phyloP scores from a whole-genome alignment of 1,139 yeast species.

The Protomyces inouyei region DNA sequence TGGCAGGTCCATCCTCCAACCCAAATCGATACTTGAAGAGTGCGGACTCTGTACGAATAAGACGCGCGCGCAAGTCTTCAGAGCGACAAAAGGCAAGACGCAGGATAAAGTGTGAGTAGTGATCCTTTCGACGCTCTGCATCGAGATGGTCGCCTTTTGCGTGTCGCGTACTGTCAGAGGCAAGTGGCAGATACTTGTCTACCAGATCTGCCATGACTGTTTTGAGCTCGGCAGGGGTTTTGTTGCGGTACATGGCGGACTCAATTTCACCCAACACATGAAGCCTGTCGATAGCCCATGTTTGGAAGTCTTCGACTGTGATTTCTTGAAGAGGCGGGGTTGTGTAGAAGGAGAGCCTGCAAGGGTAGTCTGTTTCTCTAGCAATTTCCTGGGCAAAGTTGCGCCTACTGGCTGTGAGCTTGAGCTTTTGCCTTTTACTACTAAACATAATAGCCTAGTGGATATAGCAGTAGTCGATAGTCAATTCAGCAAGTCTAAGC shows the following conservation, averaged over 20 bases:
- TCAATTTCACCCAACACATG: constrained; percentile 81
- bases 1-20: constrained; percentile 63
- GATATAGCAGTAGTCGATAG: background rate
- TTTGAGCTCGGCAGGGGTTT: constrained; percentile 61
- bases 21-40: constrained; percentile 71
- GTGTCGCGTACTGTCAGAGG: constrained; percentile 35
- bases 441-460: background rate
- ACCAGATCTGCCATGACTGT: constrained; percentile 60
- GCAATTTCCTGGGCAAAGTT: constrained; percentile 49
- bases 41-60: constrained; percentile 67
- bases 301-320: constrained; percentile 85
- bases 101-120: constrained; percentile 82
- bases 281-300: constrained; percentile 91
- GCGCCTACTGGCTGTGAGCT: constrained; percentile 45
- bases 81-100: constrained; percentile 85
- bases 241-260: constrained; percentile 62
- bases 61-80: constrained; percentile 77
- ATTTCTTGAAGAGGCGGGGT: constrained; percentile 77
- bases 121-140: constrained; percentile 75
- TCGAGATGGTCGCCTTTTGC: constrained; percentile 37
- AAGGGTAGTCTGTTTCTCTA: constrained; percentile 44
- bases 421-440: background rate
- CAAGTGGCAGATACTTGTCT: constrained; percentile 61
- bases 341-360: constrained; percentile 62
- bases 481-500: no score